Base-by-base conservation (phyloP, 2,329 filamentous ascomycete species). In the Aureobasidium uvarum region DNA sequence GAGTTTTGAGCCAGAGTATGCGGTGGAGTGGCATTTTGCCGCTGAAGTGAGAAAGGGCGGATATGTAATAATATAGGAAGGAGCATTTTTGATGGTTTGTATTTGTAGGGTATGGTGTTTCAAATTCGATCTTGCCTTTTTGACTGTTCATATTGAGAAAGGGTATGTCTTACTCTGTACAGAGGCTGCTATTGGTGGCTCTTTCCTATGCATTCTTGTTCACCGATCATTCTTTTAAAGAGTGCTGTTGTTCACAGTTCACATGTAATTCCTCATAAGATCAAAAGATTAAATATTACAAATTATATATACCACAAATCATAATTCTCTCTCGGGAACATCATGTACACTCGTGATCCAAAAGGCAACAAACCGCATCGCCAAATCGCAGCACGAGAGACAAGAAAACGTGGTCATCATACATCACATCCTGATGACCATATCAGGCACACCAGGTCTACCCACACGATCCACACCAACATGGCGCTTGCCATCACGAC, bases 401-500 rank as follows among this genome's bases (percentile, higher is more conserved):
- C 1, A 31, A 28, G 6, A 16, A 8, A 16, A 18, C 28, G 28
- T 31, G 14, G 2, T 4, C 13, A 18, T 51, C 16, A 31, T 41
- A 8, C 31, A n/a, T n/a, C 25, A 62, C 31, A 63, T 45, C n/a
- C 65, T 41, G 20, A 63, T 55, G 7, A 63, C 60, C 56, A 67
- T 52, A 36, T 59, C 66, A 77, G 4, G 74, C 72, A 60, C 77
- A 73, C 25, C 77, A 74, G 38, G 76, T 48, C 80, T 75, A 59
- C 77, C 74, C 45, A 86, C 77, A 18, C 84, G 81, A 72, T 88
- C 85, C 68, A 88, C 81, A 0, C 85, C 85, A 13, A 86, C 74
- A 72, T 84, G 84, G 69, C 86, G 84, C 65, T 80, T 80, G 1
- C 85, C 85, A 71, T 87, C 85, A 31, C 84, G 77, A 0, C 85